Evolutionary conservation across 2,329 filamentous ascomycete species (phyloP).

Genomic region (Aspergillus fumigatiaffinis): DNA sequence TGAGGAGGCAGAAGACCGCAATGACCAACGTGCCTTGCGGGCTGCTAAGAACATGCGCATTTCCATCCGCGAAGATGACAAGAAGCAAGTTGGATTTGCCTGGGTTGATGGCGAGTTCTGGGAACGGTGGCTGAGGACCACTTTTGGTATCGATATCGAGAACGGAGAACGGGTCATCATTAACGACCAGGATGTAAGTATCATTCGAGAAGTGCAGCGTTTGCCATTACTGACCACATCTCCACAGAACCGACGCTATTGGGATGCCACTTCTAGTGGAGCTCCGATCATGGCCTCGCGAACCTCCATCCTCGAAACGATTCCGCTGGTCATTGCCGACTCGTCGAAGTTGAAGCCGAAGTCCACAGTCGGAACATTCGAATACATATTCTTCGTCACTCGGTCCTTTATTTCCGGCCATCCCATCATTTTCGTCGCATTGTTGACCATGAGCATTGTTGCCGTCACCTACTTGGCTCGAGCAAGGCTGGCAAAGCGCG

Average conservation of each 20-base stretch:
- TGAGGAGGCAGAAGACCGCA: conserved; percentile 90
- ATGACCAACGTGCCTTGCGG: conserved; percentile 80
- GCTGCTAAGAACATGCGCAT: conserved; percentile 88
- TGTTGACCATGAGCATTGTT: conserved; percentile 35
- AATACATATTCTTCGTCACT: conserved; percentile 45
- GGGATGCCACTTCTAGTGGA: conserved; percentile 86
- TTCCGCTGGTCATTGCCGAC: conserved; percentile 48
- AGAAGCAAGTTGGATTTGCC: conserved; percentile 87
- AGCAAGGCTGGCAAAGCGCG: conserved; percentile 27
- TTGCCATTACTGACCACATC: background rate
- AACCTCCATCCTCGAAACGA: conserved; percentile 84
- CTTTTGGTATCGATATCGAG: conserved; percentile 81
- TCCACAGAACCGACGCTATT: conserved; percentile 79
- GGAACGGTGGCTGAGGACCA: conserved; percentile 95
- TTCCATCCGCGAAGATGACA: conserved; percentile 80
- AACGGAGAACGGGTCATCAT: conserved; percentile 91
- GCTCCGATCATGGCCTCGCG: conserved; percentile 86
- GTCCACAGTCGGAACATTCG: conserved; percentile 46
- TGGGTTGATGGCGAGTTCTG: conserved; percentile 98
- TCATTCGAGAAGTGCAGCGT: background rate
- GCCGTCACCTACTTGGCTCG: conserved; percentile 33
- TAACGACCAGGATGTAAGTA: conserved; percentile 90
- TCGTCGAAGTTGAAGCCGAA: conserved; percentile 48
- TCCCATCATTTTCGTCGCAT: conserved; percentile 40
- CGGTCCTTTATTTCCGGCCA: conserved; percentile 41